Conservation (phyloP, 257 asterid genomes). For the Fraxinus anomala region DNA sequence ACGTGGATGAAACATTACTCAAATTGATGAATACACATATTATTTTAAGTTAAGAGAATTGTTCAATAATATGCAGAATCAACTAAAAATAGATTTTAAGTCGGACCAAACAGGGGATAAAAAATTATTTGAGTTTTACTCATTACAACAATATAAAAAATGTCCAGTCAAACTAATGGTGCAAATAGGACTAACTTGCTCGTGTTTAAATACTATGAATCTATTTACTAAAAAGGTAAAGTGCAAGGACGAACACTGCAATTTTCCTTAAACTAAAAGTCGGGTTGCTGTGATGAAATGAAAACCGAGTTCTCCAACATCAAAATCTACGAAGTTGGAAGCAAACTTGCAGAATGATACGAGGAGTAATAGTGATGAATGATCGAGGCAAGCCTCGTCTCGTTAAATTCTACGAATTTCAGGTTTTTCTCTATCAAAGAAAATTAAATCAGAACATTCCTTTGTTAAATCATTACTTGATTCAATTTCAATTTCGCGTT, state of each 20-base stretch:
- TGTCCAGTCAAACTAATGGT: too few species aligned
- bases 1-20: too few species aligned
- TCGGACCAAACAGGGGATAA: too few species aligned
- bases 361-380: slow-evolving; percentile 87
- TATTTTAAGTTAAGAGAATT: too few species aligned
- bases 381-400: slow-evolving; percentile 95
- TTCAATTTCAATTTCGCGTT: neutral
- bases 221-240: neutral
- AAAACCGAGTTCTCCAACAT: neutral
- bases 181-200: too few species aligned
- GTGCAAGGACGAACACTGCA: too few species aligned
- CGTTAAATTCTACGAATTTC: slow-evolving; percentile 78
- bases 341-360: slow-evolving; percentile 56
- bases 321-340: slow-evolving; percentile 8
- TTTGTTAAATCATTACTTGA: neutral
- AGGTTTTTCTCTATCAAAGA: slow-evolving; percentile 38
- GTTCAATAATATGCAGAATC: too few species aligned
- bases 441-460: slow-evolving; percentile 4
- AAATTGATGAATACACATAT: too few species aligned
- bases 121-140: too few species aligned
- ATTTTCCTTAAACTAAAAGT: too few species aligned
- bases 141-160: too few species aligned
- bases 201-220: neutral
- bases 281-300: neutral
- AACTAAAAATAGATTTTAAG: too few species aligned